Conservation (phyloP, 2,329 filamentous ascomycete species). For the Aspergillus versicolor region DNA sequence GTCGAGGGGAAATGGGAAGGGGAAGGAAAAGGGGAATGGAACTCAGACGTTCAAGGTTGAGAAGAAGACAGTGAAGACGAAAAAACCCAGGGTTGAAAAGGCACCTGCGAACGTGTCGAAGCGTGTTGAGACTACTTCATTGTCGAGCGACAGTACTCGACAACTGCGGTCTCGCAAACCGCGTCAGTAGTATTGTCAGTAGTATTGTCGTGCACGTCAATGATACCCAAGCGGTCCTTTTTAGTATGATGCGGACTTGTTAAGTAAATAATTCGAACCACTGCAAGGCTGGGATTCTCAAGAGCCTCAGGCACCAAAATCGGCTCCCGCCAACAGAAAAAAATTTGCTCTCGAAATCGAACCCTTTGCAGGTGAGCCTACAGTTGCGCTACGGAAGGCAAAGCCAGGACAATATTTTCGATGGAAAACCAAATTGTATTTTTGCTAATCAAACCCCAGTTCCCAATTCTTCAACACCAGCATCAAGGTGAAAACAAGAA, state of each 20-base stretch:
- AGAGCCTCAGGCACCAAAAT: too few species aligned
- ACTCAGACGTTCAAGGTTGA: neutral
- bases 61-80: neutral
- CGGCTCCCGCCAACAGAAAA: too few species aligned
- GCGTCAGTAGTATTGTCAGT: neutral
- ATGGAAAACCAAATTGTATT: neutral
- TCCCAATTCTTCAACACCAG: slow-evolving; percentile 5
- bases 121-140: neutral
- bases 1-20: neutral
- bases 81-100: neutral
- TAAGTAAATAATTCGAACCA: too few species aligned
- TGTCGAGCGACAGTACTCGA: neutral
- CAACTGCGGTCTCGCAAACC: slow-evolving; percentile 1
- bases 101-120: neutral
- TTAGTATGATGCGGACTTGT: too few species aligned
- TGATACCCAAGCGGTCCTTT: neutral
- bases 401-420: too few species aligned
- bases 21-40: neutral
- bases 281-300: too few species aligned
- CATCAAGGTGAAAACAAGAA: slow-evolving; percentile 55
- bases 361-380: too few species aligned
- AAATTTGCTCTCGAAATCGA: too few species aligned
- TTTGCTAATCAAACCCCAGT: neutral
- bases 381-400: too few species aligned
- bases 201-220: neutral